These are phyloP conservation scores for Saprolegnia parasitica DNA, from an alignment of 352 stramenopile species.

Conservation along the genomic window DNA sequence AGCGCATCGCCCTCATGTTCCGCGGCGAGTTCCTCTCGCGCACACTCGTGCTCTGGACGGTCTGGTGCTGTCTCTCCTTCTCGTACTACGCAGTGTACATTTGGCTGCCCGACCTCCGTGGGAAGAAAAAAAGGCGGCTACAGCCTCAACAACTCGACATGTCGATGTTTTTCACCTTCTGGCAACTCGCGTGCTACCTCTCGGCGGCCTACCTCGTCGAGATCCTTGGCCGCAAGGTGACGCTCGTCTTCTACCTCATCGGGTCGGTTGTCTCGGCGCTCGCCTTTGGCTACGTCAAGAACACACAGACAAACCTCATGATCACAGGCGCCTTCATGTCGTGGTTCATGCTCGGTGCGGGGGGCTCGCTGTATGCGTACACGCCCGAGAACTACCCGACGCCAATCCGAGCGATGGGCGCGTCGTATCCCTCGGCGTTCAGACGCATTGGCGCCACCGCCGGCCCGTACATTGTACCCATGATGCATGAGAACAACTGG, in stretches of 20 bases:
- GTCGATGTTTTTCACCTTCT: conserved; percentile 53
- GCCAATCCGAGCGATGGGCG: conserved; percentile 29
- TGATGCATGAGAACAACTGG: conserved; percentile 25
- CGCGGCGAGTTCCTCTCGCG: conserved; percentile 44
- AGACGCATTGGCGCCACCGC: conserved; percentile 32
- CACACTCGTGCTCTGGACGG: conserved; percentile 59
- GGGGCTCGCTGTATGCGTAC: conserved; percentile 34
- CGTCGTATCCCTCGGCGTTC: conserved; percentile 27
- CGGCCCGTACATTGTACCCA: conserved; percentile 31
- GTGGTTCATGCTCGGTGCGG: conserved; percentile 31
- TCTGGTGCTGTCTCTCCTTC: conserved; percentile 68
- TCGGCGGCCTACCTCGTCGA: conserved; percentile 50
- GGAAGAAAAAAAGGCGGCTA: conserved; percentile 40
- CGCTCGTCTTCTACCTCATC: conserved; percentile 49
- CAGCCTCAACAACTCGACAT: conserved; percentile 53
- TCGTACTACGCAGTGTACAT: conserved; percentile 73
- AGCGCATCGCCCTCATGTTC: conserved; percentile 55
- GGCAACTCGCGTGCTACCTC: conserved; percentile 63
- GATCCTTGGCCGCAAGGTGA: conserved; percentile 46
- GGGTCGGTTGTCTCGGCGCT: conserved; percentile 49
- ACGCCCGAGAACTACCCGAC: conserved; percentile 35
- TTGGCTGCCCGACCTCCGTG: conserved; percentile 49
- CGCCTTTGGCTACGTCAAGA: conserved; percentile 56
- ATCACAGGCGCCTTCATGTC: conserved; percentile 29
- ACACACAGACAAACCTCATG: conserved; percentile 41